These are phyloP conservation scores for Staphylotrichum tortipilum DNA, from an alignment of 495 filamentous ascomycete species.

Conservation along the genomic window DNA sequence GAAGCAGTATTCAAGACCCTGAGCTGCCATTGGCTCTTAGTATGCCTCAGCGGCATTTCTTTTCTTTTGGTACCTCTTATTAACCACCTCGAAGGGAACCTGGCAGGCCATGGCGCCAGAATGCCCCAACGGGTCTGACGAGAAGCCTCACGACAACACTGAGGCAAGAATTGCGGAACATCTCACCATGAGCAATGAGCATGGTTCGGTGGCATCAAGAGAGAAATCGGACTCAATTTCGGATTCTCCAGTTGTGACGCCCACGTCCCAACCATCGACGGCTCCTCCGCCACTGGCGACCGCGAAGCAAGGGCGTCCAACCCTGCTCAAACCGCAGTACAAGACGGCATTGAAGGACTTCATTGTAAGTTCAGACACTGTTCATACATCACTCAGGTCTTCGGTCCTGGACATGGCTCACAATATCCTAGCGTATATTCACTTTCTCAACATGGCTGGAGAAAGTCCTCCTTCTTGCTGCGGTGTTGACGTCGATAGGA, in stretches of 20 bases:
- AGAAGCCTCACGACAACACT: no score
- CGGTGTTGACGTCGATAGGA: slow-evolving; percentile 39
- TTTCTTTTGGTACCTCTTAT: no score
- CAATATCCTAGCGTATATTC: slow-evolving; percentile 36
- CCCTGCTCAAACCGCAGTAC: slow-evolving; percentile 16
- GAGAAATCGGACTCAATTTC: neutral
- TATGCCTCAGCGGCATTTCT: no score
- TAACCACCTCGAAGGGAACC: no score
- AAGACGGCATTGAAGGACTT: slow-evolving; percentile 30
- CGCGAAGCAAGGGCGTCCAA: slow-evolving; percentile 12
- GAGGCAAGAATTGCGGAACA: neutral
- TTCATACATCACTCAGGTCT: neutral
- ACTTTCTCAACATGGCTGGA: slow-evolving; percentile 41
- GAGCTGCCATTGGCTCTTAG: neutral
- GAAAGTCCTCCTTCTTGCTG: slow-evolving; percentile 29
- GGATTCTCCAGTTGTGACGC: neutral
- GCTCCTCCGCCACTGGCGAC: neutral
- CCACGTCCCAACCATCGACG: neutral
- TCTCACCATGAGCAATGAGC: no score
- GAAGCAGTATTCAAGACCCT: neutral
- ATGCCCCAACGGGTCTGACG: no score
- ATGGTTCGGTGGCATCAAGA: no score
- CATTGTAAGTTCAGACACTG: slow-evolving; percentile 23
- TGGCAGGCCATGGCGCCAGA: no score
- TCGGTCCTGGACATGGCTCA: slow-evolving; percentile 7